These are phyloP conservation scores for Apiotrichum brassicae DNA, from an alignment of 1,284 basidiomycete genomes.

Conservation along the genomic window DNA sequence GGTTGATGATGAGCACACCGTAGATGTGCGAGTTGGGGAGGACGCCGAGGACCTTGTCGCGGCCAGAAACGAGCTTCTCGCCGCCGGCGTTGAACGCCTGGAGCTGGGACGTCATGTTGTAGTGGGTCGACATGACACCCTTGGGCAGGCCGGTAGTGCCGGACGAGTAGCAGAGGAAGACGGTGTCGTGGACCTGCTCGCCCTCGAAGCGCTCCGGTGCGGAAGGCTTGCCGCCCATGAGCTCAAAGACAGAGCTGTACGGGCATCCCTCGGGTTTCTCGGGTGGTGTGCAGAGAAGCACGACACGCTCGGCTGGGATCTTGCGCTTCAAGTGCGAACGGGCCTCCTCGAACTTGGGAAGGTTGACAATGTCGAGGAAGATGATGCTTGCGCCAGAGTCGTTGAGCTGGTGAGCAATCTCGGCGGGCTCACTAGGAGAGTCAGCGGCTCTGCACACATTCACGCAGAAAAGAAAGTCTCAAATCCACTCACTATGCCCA, in stretches of 20 bases:
- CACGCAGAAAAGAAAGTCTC: too few species aligned
- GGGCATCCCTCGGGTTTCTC: slow-evolving; percentile 15
- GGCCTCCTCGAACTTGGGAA: slow-evolving; percentile 36
- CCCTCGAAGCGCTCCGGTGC: slow-evolving; percentile 12
- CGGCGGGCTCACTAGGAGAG: slow-evolving; percentile 30
- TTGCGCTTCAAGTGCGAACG: slow-evolving; percentile 16
- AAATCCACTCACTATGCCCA: slow-evolving; percentile 39
- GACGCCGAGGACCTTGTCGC: slow-evolving; percentile 37
- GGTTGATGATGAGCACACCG: slow-evolving; percentile 47
- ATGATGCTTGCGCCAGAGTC: slow-evolving; percentile 56
- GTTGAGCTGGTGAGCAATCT: slow-evolving; percentile 44
- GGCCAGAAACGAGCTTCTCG: slow-evolving; percentile 29
- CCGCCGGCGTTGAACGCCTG: slow-evolving; percentile 10
- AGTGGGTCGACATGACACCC: slow-evolving; percentile 56
- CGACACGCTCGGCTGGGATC: slow-evolving; percentile 19
- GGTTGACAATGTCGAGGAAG: slow-evolving; percentile 54
- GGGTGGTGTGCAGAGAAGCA: slow-evolving; percentile 26
- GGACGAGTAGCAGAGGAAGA: slow-evolving; percentile 57
- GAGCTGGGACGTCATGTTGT: slow-evolving; percentile 53
- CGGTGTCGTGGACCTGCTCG: slow-evolving; percentile 4
- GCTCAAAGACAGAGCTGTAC: slow-evolving; percentile 8
- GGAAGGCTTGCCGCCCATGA: slow-evolving; percentile 2
- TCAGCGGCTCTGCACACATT: too few species aligned
- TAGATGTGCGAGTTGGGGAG: slow-evolving; percentile 20
- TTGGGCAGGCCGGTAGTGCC: slow-evolving; percentile 52